Conservation (phyloP, 768 basidiomycete species). For the Mrakia gelida region DNA sequence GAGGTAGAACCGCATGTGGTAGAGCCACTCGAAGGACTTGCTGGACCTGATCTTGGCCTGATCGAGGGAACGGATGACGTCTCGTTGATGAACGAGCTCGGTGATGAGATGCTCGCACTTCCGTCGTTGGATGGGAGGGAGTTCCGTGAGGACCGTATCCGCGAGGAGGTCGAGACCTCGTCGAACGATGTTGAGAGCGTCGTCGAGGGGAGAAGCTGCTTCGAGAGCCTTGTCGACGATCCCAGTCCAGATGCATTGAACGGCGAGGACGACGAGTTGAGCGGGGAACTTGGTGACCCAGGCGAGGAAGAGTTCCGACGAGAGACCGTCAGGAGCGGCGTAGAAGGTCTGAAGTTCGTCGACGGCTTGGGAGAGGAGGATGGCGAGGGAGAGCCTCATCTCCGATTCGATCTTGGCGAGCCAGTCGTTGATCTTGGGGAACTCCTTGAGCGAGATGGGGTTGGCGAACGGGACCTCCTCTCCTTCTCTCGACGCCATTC, state of each 20-base stretch:
- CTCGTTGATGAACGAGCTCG: slow-evolving; percentile 95
- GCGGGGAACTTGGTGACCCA: slow-evolving; percentile 96
- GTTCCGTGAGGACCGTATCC: slow-evolving; percentile 87
- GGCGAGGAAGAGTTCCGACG: slow-evolving; percentile 63
- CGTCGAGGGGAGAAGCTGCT: slow-evolving; percentile 55
- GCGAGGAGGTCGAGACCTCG: slow-evolving; percentile 91
- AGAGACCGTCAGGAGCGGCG: slow-evolving; percentile 58
- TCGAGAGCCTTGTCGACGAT: slow-evolving; percentile 72
- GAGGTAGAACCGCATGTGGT: slow-evolving; percentile 97
- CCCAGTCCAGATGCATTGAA: slow-evolving; percentile 91
- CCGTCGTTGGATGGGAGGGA: slow-evolving; percentile 81
- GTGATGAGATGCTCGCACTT: slow-evolving; percentile 99
- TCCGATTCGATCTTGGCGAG: slow-evolving; percentile 82
- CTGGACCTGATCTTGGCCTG: slow-evolving; percentile 60
- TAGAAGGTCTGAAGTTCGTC: slow-evolving; percentile 76
- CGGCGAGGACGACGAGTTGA: slow-evolving; percentile 89
- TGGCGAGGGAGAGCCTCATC: slow-evolving; percentile 86
- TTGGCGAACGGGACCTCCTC: slow-evolving; percentile 82
- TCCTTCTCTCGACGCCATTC: slow-evolving; percentile 92
- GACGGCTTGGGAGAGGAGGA: slow-evolving; percentile 73
- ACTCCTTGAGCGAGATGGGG: slow-evolving; percentile 83
- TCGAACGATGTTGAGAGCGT: slow-evolving; percentile 65
- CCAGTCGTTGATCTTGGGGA: slow-evolving; percentile 99
- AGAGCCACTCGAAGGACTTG: slow-evolving; percentile 84
- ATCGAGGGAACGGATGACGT: slow-evolving; percentile 79